Evolutionary conservation across 2,329 filamentous ascomycete species (phyloP), one percentile per base, ranked within the genome.

Genomic region (Aspergillus calidoustus): DNA sequence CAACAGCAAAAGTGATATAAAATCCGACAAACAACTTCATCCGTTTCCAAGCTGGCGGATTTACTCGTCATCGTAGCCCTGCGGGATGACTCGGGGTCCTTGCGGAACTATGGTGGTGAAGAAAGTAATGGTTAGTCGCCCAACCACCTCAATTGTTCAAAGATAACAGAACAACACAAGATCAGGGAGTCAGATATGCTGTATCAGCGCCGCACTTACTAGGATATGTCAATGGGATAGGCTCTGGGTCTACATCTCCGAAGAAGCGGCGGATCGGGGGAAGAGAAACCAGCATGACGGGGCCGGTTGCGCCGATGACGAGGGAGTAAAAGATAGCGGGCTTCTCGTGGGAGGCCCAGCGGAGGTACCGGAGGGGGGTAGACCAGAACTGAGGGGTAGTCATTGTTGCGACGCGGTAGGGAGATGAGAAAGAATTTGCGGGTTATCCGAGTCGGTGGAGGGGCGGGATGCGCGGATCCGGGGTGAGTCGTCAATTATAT

Each of bases 311-410:
- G 69, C 91, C 94, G 68, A 98, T 81, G 61, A 91, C 75, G 72
- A 92, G 82, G 71, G 91, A 92, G 86, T 88, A 98, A 85, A 97
- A 96, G 82, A 93, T 90, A 62, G 93, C 93, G 55, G 95, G 95
- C 78, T 91, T 91, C 79, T 95, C 90, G 81, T 92, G 89, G 54
- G 91, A 86, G 57, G 93, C 89, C 92, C 93, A 98, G 80, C 89
- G 89, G 73, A 91, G 81, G 87, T 97, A 98, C 72, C 88, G 88
- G 76, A 96, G 74, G 67, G 95, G 95, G 62, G 86, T 85, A 68
- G 87, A 85, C 88, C 90, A 97, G 90, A 99, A 97, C 72, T 84
- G 84, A 71, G 92, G 90, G 59, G 85, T 83, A 63, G 84, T 77
- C 80, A 82, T 82, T 65, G 63, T 68, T 70, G 67, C 62, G 57